Base-by-base conservation (phyloP, 2,329 filamentous ascomycete genomes). In the Fusarium albidum region DNA sequence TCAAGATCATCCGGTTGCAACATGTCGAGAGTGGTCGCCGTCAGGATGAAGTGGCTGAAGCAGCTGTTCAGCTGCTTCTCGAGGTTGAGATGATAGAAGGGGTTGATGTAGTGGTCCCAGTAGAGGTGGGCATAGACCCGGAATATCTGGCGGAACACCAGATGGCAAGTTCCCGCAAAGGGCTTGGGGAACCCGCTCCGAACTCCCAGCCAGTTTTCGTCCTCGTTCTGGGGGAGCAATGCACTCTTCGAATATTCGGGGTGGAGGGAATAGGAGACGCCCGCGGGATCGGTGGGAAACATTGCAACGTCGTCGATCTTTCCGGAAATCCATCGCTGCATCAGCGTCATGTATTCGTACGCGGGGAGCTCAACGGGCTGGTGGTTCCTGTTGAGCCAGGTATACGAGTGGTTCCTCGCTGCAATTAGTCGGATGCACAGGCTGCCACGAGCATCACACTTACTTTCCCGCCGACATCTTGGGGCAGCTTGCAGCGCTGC, bases 81-180 rank as follows among this genome's bases (percentile, higher is more conserved):
- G 9, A 89, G 78, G 75, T 89, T 91, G 59, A 93, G 81, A 72
- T 92, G 87, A 76, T 91, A 92, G 75, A 92, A 91, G 8, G 89
- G 89, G 60, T 91, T 88, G 58, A 87, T 78, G 74, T 90, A 98
- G 75, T 98, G 94, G 47, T 92, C 91, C 83, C 96, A 96, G 80
- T 98, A 98, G 54, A 98, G 86, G 75, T 98, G 94, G 38, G 94
- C 88, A 70, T 98, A 98, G 65, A 96, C 93, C 53, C 94, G 90
- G 81, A 98, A 97, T 88, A 98, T 96, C 76, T 96, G 94, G 65
- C 93, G 89, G 78, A 97, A 92, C 67, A 96, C 94, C 57, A 88
- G 87, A 79, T 95, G 92, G 79, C 93, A 94, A 63, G 96, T 91
- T 58, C 88, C 85, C 64, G 92, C 82, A 73, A 97, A 97, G 59